phyloP scores from a whole-genome alignment of 1,139 yeast species.

The Blastobotrys malaysiensis region DNA sequence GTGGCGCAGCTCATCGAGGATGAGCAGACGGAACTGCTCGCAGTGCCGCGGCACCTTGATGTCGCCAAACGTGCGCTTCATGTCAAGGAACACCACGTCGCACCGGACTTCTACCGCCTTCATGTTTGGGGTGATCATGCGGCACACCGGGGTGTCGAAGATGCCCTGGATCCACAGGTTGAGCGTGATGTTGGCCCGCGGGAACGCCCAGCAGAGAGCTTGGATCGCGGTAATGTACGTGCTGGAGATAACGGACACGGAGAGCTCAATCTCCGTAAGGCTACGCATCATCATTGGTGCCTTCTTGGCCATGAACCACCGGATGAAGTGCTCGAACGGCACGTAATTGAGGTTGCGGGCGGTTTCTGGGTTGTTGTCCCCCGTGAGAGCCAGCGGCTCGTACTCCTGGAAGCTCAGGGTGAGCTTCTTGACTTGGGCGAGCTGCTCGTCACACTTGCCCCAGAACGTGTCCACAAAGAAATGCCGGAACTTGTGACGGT shows the following conservation, averaged over 20 bases:
- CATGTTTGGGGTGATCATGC: conserved; percentile 8
- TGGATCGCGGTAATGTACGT: conserved; percentile 2
- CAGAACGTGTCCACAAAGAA: conserved; percentile 7
- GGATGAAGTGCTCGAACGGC: conserved; percentile 7
- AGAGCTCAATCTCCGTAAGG: not conserved
- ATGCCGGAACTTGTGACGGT: conserved; percentile 2
- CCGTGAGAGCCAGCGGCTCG: not conserved
- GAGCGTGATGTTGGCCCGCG: not conserved
- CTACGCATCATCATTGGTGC: conserved; percentile 1
- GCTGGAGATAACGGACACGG: conserved; percentile 3
- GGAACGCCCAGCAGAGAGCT: conserved; percentile 6
- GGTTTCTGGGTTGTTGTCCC: conserved; percentile 2
- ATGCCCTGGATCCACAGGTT: conserved; percentile 7
- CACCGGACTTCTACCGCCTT: conserved; percentile 8
- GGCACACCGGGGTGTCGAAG: not conserved
- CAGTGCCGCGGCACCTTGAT: conserved; percentile 8
- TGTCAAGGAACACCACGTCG: conserved; percentile 6
- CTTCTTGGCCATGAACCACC: conserved; percentile 8
- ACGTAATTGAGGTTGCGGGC: conserved; percentile 8
- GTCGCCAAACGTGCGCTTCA: conserved; percentile 5
- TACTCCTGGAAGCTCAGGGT: conserved; percentile 6
- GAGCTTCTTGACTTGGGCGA: conserved; percentile 3
- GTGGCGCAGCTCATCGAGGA: conserved; percentile 7
- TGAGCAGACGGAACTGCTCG: conserved; percentile 5
- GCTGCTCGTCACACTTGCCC: conserved; percentile 7